Percentiles rank a stretch among this genome's conserved stretches.
These are phyloP conservation scores for Actinomortierella wolfii DNA, from an alignment of 371 early-diverging fungal genomes.

Conservation along the genomic window DNA sequence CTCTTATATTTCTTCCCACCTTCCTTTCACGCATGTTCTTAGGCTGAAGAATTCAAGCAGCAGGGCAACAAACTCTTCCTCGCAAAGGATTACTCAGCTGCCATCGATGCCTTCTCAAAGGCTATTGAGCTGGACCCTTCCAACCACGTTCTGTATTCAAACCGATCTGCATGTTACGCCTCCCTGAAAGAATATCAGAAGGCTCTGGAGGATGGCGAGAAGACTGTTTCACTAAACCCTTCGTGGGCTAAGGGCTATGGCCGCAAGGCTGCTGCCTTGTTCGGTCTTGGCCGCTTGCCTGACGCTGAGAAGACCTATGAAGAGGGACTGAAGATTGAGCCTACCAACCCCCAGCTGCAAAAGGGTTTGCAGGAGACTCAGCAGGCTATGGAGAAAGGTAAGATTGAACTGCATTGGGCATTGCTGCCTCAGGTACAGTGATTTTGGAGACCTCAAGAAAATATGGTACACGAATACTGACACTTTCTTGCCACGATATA, in stretches of 20 bases:
- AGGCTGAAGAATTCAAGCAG: conserved; percentile 78
- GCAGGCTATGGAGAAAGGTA: conserved; percentile 50
- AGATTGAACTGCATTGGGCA: too few relatives aligned
- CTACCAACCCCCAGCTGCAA: conserved; percentile 68
- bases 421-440: too few relatives aligned
- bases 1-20: too few relatives aligned
- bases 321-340: conserved; percentile 77
- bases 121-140: conserved; percentile 79
- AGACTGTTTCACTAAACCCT: conserved; percentile 77
- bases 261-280: conserved; percentile 84
- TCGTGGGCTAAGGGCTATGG: conserved; percentile 91
- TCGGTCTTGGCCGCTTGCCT: conserved; percentile 65
- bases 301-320: conserved; percentile 78
- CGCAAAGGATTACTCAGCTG: conserved; percentile 79
- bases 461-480: too few relatives aligned
- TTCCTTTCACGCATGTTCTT: conserved; percentile 9
- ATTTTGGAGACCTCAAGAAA: too few relatives aligned
- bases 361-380: conserved; percentile 77
- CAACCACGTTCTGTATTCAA: conserved; percentile 91
- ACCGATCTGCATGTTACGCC: conserved; percentile 85
- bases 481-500: too few relatives aligned
- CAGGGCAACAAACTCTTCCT: conserved; percentile 86
- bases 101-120: conserved; percentile 73
- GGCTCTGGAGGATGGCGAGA: conserved; percentile 83
- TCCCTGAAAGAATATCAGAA: conserved; percentile 71